Evolutionary conservation across 495 filamentous ascomycete species (phyloP).

Genomic region (Chaetomium fimeti): DNA sequence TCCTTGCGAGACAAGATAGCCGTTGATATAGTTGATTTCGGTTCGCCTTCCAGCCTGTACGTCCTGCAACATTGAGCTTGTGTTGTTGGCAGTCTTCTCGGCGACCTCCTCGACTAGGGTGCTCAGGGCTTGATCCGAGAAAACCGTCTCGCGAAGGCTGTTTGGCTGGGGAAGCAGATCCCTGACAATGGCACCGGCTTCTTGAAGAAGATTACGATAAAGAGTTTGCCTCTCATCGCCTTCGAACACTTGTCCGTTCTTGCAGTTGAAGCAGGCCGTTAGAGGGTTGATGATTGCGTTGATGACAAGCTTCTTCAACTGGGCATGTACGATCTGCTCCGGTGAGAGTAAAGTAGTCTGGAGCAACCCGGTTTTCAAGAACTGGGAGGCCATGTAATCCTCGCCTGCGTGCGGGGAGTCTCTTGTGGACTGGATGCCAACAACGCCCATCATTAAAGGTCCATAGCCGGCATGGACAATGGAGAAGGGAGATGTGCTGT

Average conservation of each 20-base stretch:
- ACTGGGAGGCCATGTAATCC: constrained; percentile 17
- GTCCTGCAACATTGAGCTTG: constrained; percentile 81
- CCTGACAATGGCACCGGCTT: constrained; percentile 60
- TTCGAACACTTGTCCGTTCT: constrained; percentile 70
- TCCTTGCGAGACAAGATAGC: constrained; percentile 65
- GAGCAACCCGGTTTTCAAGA: constrained; percentile 1
- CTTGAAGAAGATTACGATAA: constrained; percentile 57
- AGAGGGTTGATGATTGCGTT: constrained; percentile 81
- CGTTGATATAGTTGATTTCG: constrained; percentile 79
- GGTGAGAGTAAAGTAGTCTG: constrained; percentile 29
- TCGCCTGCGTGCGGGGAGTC: constrained; percentile 7
- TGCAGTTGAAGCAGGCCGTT: constrained; percentile 67
- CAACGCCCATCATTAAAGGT: constrained; percentile 54
- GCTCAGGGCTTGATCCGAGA: constrained; percentile 29
- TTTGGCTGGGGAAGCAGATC: constrained; percentile 33
- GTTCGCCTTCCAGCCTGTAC: constrained; percentile 56
- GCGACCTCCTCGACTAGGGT: constrained; percentile 46
- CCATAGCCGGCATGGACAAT: constrained; percentile 62
- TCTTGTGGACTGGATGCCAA: constrained; percentile 28
- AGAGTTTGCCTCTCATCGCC: constrained; percentile 56
- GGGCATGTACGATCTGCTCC: constrained; percentile 42
- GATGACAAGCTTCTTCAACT: constrained; percentile 63
- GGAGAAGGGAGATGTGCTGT: constrained; percentile 49
- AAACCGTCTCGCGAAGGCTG: constrained; percentile 45
- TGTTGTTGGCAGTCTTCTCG: constrained; percentile 62